These are phyloP conservation scores for Grosmannia penicillata DNA, from an alignment of 2,329 filamentous ascomycete genomes.

Conservation along the genomic window DNA sequence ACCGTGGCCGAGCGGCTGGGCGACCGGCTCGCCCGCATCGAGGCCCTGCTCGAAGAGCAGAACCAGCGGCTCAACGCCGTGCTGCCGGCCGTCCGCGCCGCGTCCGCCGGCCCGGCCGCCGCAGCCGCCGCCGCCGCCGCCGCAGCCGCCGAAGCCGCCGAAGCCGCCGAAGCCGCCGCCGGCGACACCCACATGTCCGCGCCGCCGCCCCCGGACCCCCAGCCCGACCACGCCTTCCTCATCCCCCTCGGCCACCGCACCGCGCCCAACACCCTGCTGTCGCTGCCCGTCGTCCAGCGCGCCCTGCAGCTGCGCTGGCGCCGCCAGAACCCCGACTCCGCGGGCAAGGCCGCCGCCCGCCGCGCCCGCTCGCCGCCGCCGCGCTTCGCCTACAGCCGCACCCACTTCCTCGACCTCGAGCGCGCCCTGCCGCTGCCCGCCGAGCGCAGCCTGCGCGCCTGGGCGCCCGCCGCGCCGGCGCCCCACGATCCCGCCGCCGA, in stretches of 20 bases:
- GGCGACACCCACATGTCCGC: neutral
- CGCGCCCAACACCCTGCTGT: conserved; percentile 18
- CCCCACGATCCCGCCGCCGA: neutral
- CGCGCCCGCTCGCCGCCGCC: neutral
- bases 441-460: conserved; percentile 12
- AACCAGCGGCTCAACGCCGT: conserved; percentile 10
- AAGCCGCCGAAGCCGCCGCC: neutral
- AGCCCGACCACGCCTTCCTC: conserved; percentile 13
- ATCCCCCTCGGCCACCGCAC: conserved; percentile 21
- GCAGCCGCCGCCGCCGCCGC: neutral
- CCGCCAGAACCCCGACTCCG: neutral
- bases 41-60: conserved; percentile 16
- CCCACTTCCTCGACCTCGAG: conserved; percentile 21
- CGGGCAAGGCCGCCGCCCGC: neutral
- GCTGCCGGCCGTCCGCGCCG: neutral
- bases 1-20: conserved; percentile 21
- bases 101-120: neutral
- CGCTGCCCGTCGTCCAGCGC: conserved; percentile 18
- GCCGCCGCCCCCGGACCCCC: neutral
- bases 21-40: conserved; percentile 23
- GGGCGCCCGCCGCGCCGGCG: neutral
- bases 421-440: conserved; percentile 17
- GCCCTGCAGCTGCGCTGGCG: neutral
- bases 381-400: conserved; percentile 13
- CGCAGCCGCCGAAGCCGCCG: neutral